Evolutionary conservation across 768 basidiomycete species (phyloP).

Genomic region (Trametes punicea): DNA sequence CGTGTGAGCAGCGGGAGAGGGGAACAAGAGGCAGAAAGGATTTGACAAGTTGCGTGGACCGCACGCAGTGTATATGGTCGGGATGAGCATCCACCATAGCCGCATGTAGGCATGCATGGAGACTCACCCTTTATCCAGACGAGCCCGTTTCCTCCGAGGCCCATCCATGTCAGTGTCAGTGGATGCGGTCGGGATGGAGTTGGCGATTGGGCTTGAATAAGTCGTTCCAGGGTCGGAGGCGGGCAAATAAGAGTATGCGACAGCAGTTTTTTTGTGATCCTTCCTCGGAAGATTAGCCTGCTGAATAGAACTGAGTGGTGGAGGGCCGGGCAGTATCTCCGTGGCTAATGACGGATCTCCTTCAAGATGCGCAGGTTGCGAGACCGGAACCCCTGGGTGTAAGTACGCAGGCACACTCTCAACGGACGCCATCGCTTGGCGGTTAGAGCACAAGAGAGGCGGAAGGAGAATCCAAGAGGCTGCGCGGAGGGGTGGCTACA

Average conservation of each 20-base stretch:
- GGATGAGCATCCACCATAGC: slow-evolving; percentile 23
- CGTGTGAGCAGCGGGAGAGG: slow-evolving; percentile 1
- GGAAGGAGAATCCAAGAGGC: not conserved
- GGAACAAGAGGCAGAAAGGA: not conserved
- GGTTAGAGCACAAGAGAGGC: slow-evolving; percentile 8
- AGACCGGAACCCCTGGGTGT: slow-evolving; percentile 66
- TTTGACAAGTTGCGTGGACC: not conserved
- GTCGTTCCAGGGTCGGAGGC: slow-evolving; percentile 85
- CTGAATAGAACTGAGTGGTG: slow-evolving; percentile 66
- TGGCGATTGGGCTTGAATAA: slow-evolving; percentile 73
- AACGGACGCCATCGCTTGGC: slow-evolving; percentile 61
- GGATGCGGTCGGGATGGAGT: slow-evolving; percentile 42
- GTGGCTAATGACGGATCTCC: slow-evolving; percentile 81
- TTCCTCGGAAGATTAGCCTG: slow-evolving; percentile 59
- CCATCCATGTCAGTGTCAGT: slow-evolving; percentile 60
- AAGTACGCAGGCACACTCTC: slow-evolving; percentile 69
- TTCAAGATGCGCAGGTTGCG: slow-evolving; percentile 79
- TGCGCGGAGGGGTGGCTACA: not conserved
- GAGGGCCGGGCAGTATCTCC: slow-evolving; percentile 87
- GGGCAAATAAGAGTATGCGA: slow-evolving; percentile 75
- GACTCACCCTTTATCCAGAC: slow-evolving; percentile 71
- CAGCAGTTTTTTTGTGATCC: slow-evolving; percentile 74
- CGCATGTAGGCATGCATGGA: slow-evolving; percentile 14
- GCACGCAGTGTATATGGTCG: not conserved
- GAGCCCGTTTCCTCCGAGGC: slow-evolving; percentile 66